A percentile compares a stretch with the other conserved stretches of the same genome.
Evolutionary conservation across 2,329 filamentous ascomycete genomes (phyloP).

Genomic region (Colletotrichum chrysophilum): DNA sequence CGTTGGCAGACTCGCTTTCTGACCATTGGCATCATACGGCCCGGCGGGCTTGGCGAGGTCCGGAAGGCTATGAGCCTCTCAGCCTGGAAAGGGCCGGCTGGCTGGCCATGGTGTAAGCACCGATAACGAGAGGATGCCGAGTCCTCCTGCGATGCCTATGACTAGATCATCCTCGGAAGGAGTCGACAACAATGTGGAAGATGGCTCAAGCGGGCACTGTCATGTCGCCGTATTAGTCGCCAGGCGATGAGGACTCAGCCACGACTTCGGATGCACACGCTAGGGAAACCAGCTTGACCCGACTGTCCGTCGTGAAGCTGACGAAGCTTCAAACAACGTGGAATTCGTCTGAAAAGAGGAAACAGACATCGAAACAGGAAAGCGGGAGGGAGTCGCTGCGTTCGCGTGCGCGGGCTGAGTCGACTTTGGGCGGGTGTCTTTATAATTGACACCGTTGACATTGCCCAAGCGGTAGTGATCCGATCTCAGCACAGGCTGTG

Average conservation of each 20-base stretch:
- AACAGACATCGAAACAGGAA: background rate
- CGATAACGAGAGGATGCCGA: background rate
- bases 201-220: background rate
- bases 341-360: background rate
- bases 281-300: background rate
- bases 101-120: background rate
- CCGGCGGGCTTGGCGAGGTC: background rate
- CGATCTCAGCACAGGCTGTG: background rate
- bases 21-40: background rate
- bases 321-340: background rate
- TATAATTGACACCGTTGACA: background rate
- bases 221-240: background rate
- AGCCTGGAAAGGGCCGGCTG: background rate
- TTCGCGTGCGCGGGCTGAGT: background rate
- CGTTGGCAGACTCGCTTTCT: background rate
- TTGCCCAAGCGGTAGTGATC: background rate
- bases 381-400: background rate
- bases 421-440: background rate
- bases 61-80: background rate
- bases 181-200: background rate
- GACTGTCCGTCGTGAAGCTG: background rate
- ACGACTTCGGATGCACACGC: background rate
- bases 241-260: background rate
- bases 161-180: background rate
- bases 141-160: background rate